These are phyloP conservation scores for Takashimella tepidaria DNA, from an alignment of 1,284 basidiomycete genomes.

Conservation along the genomic window DNA sequence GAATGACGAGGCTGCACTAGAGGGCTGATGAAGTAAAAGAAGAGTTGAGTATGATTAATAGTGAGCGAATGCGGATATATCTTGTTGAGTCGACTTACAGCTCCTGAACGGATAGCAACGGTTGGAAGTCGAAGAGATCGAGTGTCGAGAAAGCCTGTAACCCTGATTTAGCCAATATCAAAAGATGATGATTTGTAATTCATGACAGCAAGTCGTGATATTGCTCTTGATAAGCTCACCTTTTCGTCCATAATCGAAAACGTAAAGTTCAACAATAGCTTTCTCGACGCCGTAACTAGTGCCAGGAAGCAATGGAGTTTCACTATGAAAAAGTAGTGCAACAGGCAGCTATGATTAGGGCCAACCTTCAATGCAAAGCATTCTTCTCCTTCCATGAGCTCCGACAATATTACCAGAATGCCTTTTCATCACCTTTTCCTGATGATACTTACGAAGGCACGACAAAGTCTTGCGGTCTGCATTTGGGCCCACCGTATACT, in stretches of 20 bases:
- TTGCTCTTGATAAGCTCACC: slow-evolving; percentile 29
- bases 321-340: too few relatives aligned
- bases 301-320: slow-evolving; percentile 57
- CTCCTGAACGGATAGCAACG: slow-evolving; percentile 57
- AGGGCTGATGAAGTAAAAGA: slow-evolving; percentile 40
- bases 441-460: slow-evolving; percentile 38
- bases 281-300: slow-evolving; percentile 59
- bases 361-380: too few relatives aligned
- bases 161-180: too few relatives aligned
- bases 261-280: slow-evolving; percentile 57
- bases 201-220: neutral
- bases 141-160: slow-evolving; percentile 56
- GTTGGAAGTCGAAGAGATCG: slow-evolving; percentile 60
- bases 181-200: too few relatives aligned
- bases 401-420: too few relatives aligned
- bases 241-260: slow-evolving; percentile 61
- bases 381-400: too few relatives aligned
- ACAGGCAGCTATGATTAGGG: too few relatives aligned
- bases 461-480: slow-evolving; percentile 43
- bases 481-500: slow-evolving; percentile 60
- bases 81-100: slow-evolving; percentile 19
- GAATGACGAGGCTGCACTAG: slow-evolving; percentile 59
- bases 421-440: too few relatives aligned
- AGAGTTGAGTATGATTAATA: slow-evolving; percentile 3
- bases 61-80: slow-evolving; percentile 13